phyloP scores from a whole-genome alignment of 2,329 filamentous ascomycete species.

The Apiospora pterosperma region DNA sequence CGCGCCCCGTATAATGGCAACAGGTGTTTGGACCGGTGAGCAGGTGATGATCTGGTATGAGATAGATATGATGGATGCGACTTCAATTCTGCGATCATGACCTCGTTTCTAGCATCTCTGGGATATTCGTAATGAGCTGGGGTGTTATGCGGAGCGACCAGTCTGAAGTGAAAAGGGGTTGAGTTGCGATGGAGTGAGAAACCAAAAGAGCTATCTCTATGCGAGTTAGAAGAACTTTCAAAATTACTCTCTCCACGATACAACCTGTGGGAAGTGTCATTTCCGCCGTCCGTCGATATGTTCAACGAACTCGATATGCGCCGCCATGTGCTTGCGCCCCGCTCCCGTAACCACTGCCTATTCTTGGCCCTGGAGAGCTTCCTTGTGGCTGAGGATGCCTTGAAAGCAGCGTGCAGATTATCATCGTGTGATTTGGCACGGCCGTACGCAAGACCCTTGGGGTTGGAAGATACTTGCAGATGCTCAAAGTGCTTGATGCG shows the following conservation, averaged over 20 bases:
- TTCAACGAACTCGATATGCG: conserved; percentile 25
- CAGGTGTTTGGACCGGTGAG: neutral
- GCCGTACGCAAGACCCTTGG: neutral
- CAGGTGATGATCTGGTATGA: neutral
- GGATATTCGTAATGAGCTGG: neutral
- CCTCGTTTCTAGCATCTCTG: conserved; percentile 12
- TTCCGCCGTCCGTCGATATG: conserved; percentile 18
- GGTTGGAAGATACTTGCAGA: conserved; percentile 11
- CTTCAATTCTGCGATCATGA: neutral
- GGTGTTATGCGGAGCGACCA: neutral
- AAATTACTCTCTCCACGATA: neutral
- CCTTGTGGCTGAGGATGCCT: neutral
- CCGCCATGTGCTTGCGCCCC: conserved; percentile 23
- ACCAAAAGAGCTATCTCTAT: conserved; percentile 14
- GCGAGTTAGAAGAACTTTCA: neutral
- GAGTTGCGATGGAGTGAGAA: conserved; percentile 16
- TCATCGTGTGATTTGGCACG: conserved; percentile 11
- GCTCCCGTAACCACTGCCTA: conserved; percentile 21
- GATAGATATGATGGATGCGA: neutral
- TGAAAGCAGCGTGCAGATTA: neutral
- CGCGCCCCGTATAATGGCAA: conserved; percentile 6
- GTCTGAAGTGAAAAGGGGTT: conserved; percentile 12
- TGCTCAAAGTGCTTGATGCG: conserved; percentile 27
- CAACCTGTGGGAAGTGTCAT: neutral
- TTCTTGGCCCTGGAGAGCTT: neutral